Base-by-base conservation (phyloP, 257 asterid genomes). In the Coffea canephora region DNA sequence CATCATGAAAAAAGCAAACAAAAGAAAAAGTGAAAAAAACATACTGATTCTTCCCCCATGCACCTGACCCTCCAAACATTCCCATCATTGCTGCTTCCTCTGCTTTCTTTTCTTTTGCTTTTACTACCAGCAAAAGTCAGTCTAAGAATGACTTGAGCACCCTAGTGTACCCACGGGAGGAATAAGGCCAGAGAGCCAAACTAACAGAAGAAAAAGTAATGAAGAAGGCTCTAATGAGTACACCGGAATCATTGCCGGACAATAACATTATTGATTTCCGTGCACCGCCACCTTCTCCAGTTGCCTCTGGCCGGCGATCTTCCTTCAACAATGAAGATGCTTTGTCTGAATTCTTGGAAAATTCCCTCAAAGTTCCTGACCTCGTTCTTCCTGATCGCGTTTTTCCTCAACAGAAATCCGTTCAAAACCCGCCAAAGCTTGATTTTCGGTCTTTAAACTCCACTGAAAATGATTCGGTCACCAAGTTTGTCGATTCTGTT, bases 271-370 rank as follows among this genome's bases (percentile, higher is more conserved):
- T 86, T 54, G 92, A 92, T 78, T 94, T 94, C 86, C 92, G 94
- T 50, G 98, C 98, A 0, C 97, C 98, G 3, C 97, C 98, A 34
- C 98, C 97, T 0, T 94, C 98, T 61, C 98, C 98, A 11, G 91
- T 91, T 75, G 97, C 91, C 45, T 87, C 93, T 2, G 96, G 97
- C 9, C 82, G 93, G 54, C 82, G 89, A 23, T 89, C 97, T 5
- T 77, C 91, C 0, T 83, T 92, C 76, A 74, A 89, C 3, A 92
- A 94, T 77, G 94, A 92, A 71, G 94, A 91, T 66, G 85, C 90
- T 67, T 77, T 94, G 71, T 81, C 91, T 0, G 97, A 94, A 8
- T 94, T 90, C 77, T 89, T 94, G 71, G 85, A 91, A 73, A 88
- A 83, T 43, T 89, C 97, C 1, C 88, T 90, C 54, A 87, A 82